Base-by-base conservation (phyloP, 2,329 filamentous ascomycete genomes). In the Diaporthe caulivora region DNA sequence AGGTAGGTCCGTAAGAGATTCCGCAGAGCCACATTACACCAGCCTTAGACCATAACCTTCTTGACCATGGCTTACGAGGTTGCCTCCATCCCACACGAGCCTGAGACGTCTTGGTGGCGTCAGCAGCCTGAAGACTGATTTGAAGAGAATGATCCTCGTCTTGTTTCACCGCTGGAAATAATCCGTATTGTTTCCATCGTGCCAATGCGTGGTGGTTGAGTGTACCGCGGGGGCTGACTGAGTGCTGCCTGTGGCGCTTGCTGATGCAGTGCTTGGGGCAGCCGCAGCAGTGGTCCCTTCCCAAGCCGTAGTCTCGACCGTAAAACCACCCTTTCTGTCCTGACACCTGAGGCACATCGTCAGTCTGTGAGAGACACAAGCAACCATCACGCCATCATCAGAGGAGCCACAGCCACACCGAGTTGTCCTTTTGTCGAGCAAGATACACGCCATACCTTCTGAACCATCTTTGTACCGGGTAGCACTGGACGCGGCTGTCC, bases 281-380 rank as follows among this genome's bases (percentile, higher is more conserved):
- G 74, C 72, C 26, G 73, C 70, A 37, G 71, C 75, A 31, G 18
- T 17, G 44, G 70, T 54, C 18, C 77, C 85, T 81, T 92, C 90
- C 90, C 90, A 92, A 55, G 86, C 85, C 17, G 91, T 92, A 31
- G 91, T 92, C 82, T 92, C 91, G 55, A 91, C 88, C 80, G 84
- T 87, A 77, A 92, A 92, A 10, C 73, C 83, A 6, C 88, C 88
- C 18, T 88, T 88, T 77, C 83, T 86, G 80, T 92, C 90, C 73
- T 84, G 83, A 80, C 91, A 92, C 77, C 91, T 92, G 79, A 49
- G 31, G 31, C 44, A 58, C 53, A 44, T 71, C 54, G 69, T 71
- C 55, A 71, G 69, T 21, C 47, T 24, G 44, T 17, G 15, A 57
- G 24, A 42, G 18, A 21, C 57, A 29, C 8, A 31, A 31, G 44